phyloP scores from a whole-genome alignment of 441 rosid genomes.

The Populus hybrid region DNA sequence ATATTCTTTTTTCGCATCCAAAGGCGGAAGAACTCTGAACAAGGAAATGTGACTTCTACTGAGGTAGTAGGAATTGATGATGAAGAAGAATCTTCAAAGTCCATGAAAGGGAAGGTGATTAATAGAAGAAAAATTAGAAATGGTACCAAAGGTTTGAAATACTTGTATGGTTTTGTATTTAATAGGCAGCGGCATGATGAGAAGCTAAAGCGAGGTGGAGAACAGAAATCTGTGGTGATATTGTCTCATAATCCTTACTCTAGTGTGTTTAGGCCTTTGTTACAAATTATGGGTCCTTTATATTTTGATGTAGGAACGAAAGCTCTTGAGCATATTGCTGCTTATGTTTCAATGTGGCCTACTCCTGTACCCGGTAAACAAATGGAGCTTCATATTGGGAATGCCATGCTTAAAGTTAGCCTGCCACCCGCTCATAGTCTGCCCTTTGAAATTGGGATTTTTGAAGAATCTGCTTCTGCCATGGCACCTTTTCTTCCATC shows the following conservation, averaged over 20 bases:
- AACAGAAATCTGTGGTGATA: conserved; percentile 91
- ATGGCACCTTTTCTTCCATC: conserved; percentile 92
- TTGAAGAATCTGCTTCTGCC: conserved; percentile 77
- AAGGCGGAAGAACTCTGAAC: conserved; percentile 42
- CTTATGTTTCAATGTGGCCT: conserved; percentile 92
- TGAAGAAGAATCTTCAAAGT: conserved; percentile 26
- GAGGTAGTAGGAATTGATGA: conserved; percentile 32
- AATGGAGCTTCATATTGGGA: conserved; percentile 96
- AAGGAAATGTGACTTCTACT: conserved; percentile 25
- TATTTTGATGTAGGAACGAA: conserved; percentile 81
- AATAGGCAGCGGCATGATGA: conserved; percentile 97
- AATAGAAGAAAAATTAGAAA: conserved; percentile 16
- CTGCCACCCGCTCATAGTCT: conserved; percentile 90
- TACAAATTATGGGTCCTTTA: conserved; percentile 94
- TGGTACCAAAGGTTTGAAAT: conserved; percentile 26
- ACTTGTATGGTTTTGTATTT: conserved; percentile 88
- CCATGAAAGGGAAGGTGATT: conserved; percentile 21
- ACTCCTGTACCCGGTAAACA: conserved; percentile 73
- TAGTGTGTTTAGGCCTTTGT: conserved; percentile 79
- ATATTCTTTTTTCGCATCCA: conserved; percentile 88
- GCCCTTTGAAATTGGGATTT: conserved; percentile 66
- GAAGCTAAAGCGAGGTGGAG: conserved; percentile 94
- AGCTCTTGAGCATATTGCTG: conserved; percentile 83
- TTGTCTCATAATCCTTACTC: conserved; percentile 79
- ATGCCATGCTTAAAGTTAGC: conserved; percentile 73